phyloP scores from a whole-genome alignment of 108 stramenopile species.

The Epipyxis sp. region DNA sequence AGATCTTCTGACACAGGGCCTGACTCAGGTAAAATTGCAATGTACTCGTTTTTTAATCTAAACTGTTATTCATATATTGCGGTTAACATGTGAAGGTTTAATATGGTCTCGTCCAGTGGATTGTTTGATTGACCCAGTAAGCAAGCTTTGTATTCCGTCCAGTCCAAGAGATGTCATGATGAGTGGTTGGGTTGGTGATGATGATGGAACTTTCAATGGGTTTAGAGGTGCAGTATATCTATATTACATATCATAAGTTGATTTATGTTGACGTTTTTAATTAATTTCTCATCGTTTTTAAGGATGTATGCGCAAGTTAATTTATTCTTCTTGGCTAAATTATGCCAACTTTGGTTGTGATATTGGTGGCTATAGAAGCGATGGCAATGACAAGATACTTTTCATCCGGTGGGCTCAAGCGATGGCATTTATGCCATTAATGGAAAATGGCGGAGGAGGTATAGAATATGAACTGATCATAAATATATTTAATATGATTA shows the following conservation, averaged over 20 bases:
- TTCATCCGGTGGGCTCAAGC: conserved; percentile 31
- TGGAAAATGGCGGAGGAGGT: conserved; percentile 44
- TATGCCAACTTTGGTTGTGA: conserved; percentile 40
- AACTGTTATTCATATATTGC: background rate
- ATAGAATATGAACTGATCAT: too few species aligned
- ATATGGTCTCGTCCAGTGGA: conserved; percentile 42
- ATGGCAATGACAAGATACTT: conserved; percentile 10
- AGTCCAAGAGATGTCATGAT: conserved; percentile 36
- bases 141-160: conserved; percentile 21
- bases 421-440: conserved; percentile 31
- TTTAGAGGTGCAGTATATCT: too few species aligned
- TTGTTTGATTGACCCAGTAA: conserved; percentile 9
- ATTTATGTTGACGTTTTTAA: too few species aligned
- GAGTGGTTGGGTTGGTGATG: conserved; percentile 43
- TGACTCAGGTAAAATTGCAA: too few species aligned
- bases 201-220: conserved; percentile 37
- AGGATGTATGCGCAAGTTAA: conserved; percentile 36
- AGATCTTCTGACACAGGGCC: background rate
- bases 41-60: too few species aligned
- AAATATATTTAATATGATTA: too few species aligned
- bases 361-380: conserved; percentile 35
- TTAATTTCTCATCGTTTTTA: too few species aligned
- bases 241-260: too few species aligned
- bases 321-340: conserved; percentile 28
- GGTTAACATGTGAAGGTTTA: background rate